phyloP scores from a whole-genome alignment of 768 basidiomycete genomes.

The Podaxis rugospora region DNA sequence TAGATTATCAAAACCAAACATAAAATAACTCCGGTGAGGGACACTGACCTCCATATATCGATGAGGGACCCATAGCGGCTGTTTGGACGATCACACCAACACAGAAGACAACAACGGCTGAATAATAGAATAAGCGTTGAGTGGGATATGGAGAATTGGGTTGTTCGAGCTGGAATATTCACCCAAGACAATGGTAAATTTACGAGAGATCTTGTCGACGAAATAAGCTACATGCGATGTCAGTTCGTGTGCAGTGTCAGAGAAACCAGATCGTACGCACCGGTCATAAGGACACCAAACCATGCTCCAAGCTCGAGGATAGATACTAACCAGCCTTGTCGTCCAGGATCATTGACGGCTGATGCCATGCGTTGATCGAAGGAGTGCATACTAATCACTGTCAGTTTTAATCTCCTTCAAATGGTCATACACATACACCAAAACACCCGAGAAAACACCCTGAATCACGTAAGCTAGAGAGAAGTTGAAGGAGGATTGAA shows the following conservation, averaged over 20 bases:
- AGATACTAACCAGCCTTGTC: slow-evolving; percentile 69
- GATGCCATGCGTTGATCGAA: slow-evolving; percentile 53
- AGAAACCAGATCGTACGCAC: slow-evolving; percentile 20
- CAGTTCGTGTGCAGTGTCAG: background rate
- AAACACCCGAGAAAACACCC: slow-evolving; percentile 76
- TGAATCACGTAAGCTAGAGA: slow-evolving; percentile 18
- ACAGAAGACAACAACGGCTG: slow-evolving; percentile 58
- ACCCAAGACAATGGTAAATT: slow-evolving; percentile 67
- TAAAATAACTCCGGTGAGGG: background rate
- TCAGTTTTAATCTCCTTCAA: background rate
- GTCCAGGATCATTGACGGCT: slow-evolving; percentile 45
- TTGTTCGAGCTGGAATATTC: background rate
- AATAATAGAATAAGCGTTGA: background rate
- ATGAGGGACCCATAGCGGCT: slow-evolving; percentile 47
- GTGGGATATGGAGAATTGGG: background rate
- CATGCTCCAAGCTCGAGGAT: slow-evolving; percentile 76
- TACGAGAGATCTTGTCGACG: slow-evolving; percentile 69
- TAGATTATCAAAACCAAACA: background rate
- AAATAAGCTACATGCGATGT: slow-evolving; percentile 37
- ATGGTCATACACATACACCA: slow-evolving; percentile 37
- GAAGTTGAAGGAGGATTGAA: background rate
- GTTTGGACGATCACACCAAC: slow-evolving; percentile 75
- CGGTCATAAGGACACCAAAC: slow-evolving; percentile 70
- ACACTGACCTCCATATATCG: slow-evolving; percentile 56
- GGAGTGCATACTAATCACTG: slow-evolving; percentile 37